A percentile compares a stretch with the other conserved stretches of the same genome.
phyloP scores from a whole-genome alignment of 805 yeast species.

The Priceomyces castillae region DNA sequence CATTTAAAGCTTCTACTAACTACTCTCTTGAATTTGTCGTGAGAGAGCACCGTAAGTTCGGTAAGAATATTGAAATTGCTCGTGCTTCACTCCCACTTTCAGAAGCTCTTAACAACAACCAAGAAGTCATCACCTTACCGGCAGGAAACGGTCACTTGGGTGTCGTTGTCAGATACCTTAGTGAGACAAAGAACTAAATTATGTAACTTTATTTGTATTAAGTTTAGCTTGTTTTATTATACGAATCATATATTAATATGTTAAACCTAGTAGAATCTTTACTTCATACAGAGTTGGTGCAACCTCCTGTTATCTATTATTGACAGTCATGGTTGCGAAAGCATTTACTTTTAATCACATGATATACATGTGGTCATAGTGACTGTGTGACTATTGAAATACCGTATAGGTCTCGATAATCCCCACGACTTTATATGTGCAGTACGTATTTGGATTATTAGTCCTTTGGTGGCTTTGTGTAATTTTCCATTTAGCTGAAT shows the following conservation, averaged over 20 bases:
- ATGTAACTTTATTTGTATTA: slow-evolving; percentile 1
- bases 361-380: not conserved
- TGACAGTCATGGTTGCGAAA: not conserved
- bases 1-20: slow-evolving; percentile 65
- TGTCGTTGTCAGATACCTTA: slow-evolving; percentile 35
- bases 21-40: slow-evolving; percentile 60
- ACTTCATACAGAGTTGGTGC: not conserved
- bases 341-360: not conserved
- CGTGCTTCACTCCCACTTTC: slow-evolving; percentile 50
- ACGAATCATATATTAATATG: no score
- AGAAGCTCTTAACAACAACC: slow-evolving; percentile 49
- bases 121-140: slow-evolving; percentile 36
- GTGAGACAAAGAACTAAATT: slow-evolving; percentile 2
- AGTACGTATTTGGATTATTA: not conserved
- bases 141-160: slow-evolving; percentile 41
- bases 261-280: no score
- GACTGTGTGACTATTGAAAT: not conserved
- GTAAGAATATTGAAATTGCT: slow-evolving; percentile 66
- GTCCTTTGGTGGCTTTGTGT: not conserved
- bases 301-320: no score
- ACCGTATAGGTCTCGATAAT: not conserved
- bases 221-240: not conserved
- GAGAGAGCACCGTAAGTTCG: slow-evolving; percentile 67
- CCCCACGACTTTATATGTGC: not conserved
- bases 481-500: not conserved